Percentiles rank a stretch among this genome's conserved stretches.
Conservation (phyloP, 495 filamentous ascomycete species). For the Platismatia glauca region DNA sequence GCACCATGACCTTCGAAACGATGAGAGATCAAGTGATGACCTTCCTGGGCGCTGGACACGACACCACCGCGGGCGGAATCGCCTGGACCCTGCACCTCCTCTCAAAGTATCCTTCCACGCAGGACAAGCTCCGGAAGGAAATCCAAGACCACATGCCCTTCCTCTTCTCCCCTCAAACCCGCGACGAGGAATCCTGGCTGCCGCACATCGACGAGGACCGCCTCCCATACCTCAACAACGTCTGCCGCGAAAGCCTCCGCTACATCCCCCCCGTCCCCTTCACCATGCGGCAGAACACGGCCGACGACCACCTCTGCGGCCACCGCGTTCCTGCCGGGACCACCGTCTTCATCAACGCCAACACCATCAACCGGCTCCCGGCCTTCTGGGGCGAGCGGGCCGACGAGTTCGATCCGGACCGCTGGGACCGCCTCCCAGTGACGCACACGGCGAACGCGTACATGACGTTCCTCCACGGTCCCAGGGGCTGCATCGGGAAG, state of each 20-base stretch:
- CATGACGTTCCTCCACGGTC: conserved; percentile 25
- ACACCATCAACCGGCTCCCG: conserved; percentile 27
- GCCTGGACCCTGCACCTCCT: conserved; percentile 26
- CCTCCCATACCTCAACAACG: conserved; percentile 40
- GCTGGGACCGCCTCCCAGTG: conserved; percentile 23
- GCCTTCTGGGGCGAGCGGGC: conserved; percentile 45
- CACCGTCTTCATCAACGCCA: conserved; percentile 17
- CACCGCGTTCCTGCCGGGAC: conserved; percentile 22
- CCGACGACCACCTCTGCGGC: conserved; percentile 20
- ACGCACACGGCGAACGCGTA: conserved; percentile 20
- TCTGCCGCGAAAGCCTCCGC: conserved; percentile 42
- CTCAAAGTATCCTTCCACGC: conserved; percentile 21
- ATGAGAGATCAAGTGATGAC: conserved; percentile 44
- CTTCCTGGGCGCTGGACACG: conserved; percentile 26
- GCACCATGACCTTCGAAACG: conserved; percentile 34
- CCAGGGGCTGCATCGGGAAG: conserved; percentile 24
- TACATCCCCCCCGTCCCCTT: conserved; percentile 38
- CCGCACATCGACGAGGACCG: conserved; percentile 22
- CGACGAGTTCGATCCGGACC: conserved; percentile 32
- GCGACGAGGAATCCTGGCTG: conserved; percentile 11
- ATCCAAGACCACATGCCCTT: conserved; percentile 23
- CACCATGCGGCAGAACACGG: conserved; percentile 23
- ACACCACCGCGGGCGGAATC: conserved; percentile 23
- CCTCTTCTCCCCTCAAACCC: conserved; percentile 16
- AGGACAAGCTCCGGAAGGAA: conserved; percentile 23